Evolutionary conservation across 805 yeast species (phyloP).

Genomic region (Candida awuae): DNA sequence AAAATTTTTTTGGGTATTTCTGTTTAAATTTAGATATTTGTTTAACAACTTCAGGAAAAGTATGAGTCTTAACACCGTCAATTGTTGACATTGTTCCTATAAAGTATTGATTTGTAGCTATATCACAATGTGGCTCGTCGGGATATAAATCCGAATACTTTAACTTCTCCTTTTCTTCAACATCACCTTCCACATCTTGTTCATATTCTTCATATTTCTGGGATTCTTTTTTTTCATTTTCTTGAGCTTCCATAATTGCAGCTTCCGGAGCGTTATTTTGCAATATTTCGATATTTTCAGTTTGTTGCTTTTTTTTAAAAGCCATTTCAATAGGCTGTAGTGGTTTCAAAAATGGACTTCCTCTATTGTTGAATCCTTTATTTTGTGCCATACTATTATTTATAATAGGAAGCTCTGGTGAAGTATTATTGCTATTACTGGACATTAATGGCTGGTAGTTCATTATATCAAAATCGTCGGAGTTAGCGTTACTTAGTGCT

Average conservation of each 20-base stretch:
- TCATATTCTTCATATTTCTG: background rate
- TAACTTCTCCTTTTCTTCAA: background rate
- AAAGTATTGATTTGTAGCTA: conserved; percentile 58
- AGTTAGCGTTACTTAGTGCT: conserved; percentile 31
- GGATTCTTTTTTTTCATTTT: background rate
- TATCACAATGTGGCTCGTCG: conserved; percentile 41
- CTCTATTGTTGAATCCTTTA: conserved; percentile 1
- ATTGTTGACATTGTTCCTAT: conserved; percentile 40
- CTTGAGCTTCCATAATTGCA: background rate
- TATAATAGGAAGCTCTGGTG: conserved; percentile 5
- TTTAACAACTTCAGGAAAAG: conserved; percentile 55
- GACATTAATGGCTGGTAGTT: conserved; percentile 22
- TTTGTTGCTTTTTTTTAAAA: background rate
- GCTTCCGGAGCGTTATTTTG: background rate
- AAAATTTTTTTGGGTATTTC: conserved; percentile 35
- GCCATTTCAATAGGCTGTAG: conserved; percentile 8
- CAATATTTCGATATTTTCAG: too few relatives aligned
- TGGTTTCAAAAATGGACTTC: conserved; percentile 8
- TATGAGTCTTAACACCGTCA: conserved; percentile 32
- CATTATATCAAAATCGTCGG: conserved; percentile 23
- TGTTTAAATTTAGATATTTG: conserved; percentile 34
- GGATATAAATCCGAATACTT: conserved; percentile 7
- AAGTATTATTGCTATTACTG: conserved; percentile 1
- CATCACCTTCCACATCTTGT: background rate
- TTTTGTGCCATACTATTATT: too few relatives aligned